Conservation (phyloP, 2,329 filamentous ascomycete species). For the Aspergillus arachidicola region DNA sequence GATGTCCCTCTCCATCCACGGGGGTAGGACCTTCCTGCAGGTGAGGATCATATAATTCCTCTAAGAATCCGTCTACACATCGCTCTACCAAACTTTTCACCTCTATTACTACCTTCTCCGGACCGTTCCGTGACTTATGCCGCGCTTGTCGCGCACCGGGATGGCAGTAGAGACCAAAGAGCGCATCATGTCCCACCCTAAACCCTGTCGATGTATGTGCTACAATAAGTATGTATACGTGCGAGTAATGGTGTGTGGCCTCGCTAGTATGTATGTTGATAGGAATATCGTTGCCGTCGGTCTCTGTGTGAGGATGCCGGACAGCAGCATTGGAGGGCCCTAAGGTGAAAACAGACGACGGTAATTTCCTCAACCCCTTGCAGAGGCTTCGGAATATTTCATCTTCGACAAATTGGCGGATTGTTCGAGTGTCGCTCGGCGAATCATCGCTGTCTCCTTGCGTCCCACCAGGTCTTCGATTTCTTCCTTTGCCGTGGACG, state of each 20-base stretch:
- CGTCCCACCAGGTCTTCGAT: background rate
- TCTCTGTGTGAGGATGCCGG: background rate
- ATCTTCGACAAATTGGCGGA: conserved; percentile 30
- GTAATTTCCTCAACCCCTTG: conserved; percentile 17
- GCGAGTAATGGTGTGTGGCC: conserved; percentile 46
- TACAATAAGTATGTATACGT: conserved; percentile 58
- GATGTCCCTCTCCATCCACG: conserved; percentile 4
- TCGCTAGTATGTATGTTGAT: conserved; percentile 42
- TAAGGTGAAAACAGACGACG: conserved; percentile 17
- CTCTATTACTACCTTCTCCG: conserved; percentile 18
- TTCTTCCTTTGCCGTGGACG: background rate
- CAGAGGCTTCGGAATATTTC: conserved; percentile 21
- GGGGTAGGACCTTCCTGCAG: conserved; percentile 5
- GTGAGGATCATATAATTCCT: conserved; percentile 47
- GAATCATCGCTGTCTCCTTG: background rate
- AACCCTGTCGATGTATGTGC: conserved; percentile 53
- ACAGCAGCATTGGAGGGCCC: background rate
- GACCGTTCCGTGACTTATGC: conserved; percentile 2
- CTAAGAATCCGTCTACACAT: conserved; percentile 48
- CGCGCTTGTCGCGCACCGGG: conserved; percentile 11
- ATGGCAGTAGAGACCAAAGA: conserved; percentile 41
- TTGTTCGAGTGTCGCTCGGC: conserved; percentile 7
- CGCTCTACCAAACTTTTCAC: conserved; percentile 43
- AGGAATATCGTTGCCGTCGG: conserved; percentile 18
- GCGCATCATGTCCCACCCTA: conserved; percentile 54